Conservation (phyloP, 148 eudicot genomes). For the Chenopodium berlandieri region DNA sequence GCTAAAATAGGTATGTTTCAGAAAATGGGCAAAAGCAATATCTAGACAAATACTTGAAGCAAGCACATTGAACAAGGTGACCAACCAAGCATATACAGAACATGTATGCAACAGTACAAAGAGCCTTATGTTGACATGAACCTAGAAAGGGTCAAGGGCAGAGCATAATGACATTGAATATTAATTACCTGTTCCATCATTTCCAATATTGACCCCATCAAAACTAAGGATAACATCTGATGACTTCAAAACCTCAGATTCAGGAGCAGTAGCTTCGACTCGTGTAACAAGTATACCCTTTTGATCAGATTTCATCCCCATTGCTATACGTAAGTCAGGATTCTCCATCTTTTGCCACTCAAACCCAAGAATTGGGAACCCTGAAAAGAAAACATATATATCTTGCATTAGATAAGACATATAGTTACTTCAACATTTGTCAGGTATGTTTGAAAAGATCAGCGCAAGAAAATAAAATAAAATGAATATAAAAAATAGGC, state of each 20-base stretch:
- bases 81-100: background rate
- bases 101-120: background rate
- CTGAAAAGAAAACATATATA: conserved; percentile 29
- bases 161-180: background rate
- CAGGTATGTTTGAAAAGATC: background rate
- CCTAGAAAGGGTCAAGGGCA: background rate
- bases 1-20: background rate
- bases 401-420: background rate
- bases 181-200: conserved; percentile 78
- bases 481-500: background rate
- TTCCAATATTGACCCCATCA: conserved; percentile 78
- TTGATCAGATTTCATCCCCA: conserved; percentile 77
- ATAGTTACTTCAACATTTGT: background rate
- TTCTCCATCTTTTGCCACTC: conserved; percentile 96
- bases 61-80: background rate
- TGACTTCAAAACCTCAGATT: conserved; percentile 53
- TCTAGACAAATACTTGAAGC: background rate
- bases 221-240: conserved; percentile 81
- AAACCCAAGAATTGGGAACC: conserved; percentile 75
- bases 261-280: conserved; percentile 72
- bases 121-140: background rate
- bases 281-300: conserved; percentile 82
- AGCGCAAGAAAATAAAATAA: background rate
- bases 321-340: conserved; percentile 61
- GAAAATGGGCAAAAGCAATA: background rate